phyloP scores from a whole-genome alignment of 371 early-diverging fungal species.

The Apophysomyces variabilis region DNA sequence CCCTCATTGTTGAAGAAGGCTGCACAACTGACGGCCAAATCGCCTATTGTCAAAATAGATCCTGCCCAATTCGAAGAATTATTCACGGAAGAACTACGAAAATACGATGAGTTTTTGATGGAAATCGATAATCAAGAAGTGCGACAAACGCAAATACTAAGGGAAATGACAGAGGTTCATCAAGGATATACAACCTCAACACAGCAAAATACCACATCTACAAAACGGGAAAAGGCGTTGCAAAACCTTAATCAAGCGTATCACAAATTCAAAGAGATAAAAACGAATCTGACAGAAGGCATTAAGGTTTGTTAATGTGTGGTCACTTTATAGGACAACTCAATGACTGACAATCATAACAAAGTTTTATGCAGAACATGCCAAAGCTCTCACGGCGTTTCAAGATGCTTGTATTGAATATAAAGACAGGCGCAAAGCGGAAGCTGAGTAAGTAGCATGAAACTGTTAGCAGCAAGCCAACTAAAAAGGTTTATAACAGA shows the following conservation, averaged over 20 bases:
- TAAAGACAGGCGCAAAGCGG: slow-evolving; percentile 66
- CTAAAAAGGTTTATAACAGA: not conserved
- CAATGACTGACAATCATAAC: slow-evolving; percentile 60
- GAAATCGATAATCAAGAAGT: slow-evolving; percentile 60
- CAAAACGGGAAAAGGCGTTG: slow-evolving; percentile 70
- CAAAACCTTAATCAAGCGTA: slow-evolving; percentile 72
- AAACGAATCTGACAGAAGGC: slow-evolving; percentile 72
- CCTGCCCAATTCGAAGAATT: slow-evolving; percentile 82
- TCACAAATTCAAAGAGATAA: slow-evolving; percentile 68
- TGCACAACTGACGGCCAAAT: slow-evolving; percentile 53
- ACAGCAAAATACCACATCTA: slow-evolving; percentile 50
- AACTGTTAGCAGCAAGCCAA: not conserved
- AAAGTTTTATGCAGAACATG: slow-evolving; percentile 77
- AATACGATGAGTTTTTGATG: slow-evolving; percentile 70
- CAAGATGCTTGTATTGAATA: slow-evolving; percentile 70
- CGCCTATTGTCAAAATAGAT: slow-evolving; percentile 73
- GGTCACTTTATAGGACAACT: slow-evolving; percentile 9
- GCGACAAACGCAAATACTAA: slow-evolving; percentile 63
- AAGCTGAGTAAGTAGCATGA: slow-evolving; percentile 46
- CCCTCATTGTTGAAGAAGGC: slow-evolving; percentile 52
- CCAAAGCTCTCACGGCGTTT: slow-evolving; percentile 59
- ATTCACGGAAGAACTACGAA: slow-evolving; percentile 70
- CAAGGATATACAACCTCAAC: slow-evolving; percentile 62
- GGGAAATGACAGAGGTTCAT: slow-evolving; percentile 65
- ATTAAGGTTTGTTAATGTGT: slow-evolving; percentile 41